phyloP scores from a whole-genome alignment of 805 yeast genomes.

The Groenewaldozyma tartarivorans region DNA sequence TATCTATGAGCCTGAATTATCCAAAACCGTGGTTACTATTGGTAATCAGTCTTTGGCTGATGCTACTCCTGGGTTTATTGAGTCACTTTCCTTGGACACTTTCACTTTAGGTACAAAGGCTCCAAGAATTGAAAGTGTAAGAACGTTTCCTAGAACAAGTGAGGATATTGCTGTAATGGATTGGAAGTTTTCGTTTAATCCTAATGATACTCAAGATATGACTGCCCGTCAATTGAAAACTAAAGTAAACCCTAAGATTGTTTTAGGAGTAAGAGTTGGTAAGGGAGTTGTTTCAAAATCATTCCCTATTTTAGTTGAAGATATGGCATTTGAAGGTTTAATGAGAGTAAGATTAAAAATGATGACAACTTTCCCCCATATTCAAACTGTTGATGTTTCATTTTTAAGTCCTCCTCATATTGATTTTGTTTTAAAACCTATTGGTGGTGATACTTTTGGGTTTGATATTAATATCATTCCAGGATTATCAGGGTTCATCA shows the following conservation, averaged over 20 bases:
- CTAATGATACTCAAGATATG: constrained; percentile 79
- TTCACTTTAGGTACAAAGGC: constrained; percentile 94
- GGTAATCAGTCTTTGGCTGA: constrained; percentile 77
- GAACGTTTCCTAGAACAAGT: constrained; percentile 82
- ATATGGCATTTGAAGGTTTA: constrained; percentile 65
- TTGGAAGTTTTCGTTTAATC: constrained; percentile 88
- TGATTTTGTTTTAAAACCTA: constrained; percentile 71
- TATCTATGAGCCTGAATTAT: constrained; percentile 77
- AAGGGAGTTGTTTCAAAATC: constrained; percentile 61
- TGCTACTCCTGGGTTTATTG: constrained; percentile 77
- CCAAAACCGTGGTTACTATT: constrained; percentile 77
- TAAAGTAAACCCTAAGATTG: constrained; percentile 71
- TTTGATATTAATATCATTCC: constrained; percentile 85
- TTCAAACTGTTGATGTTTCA: constrained; percentile 82
- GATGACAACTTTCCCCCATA: constrained; percentile 86
- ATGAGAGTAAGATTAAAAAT: constrained; percentile 78
- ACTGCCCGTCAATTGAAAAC: constrained; percentile 78
- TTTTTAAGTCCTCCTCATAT: constrained; percentile 79
- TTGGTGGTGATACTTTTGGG: constrained; percentile 76
- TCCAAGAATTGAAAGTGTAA: constrained; percentile 82
- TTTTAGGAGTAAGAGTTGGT: constrained; percentile 62
- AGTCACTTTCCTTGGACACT: constrained; percentile 74
- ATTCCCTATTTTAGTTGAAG: constrained; percentile 70
- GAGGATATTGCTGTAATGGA: constrained; percentile 96
- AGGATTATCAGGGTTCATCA: constrained; percentile 73